A percentile compares a stretch with the other conserved stretches of the same genome.
Conservation (phyloP, 768 basidiomycete species). For the Nidularia pulvinata region DNA sequence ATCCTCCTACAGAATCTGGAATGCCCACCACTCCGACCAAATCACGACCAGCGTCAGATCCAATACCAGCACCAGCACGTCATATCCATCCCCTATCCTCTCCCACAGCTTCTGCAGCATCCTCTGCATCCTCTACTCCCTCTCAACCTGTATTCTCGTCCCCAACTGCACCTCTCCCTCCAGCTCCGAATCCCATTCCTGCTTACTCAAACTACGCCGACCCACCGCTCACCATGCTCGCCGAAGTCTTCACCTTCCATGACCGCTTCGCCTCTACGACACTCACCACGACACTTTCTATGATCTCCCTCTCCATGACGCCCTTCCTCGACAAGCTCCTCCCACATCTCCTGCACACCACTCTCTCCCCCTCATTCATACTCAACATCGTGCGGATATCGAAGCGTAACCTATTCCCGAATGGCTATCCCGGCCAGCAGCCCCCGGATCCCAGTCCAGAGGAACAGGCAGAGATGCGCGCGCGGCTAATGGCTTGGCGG, state of each 20-base stretch:
- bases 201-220: conserved; percentile 31
- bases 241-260: conserved; percentile 46
- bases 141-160: no score
- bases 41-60: no score
- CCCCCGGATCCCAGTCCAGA: conserved; percentile 76
- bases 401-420: conserved; percentile 82
- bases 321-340: conserved; percentile 73
- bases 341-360: conserved; percentile 60
- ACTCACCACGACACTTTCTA: conserved; percentile 40
- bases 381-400: conserved; percentile 51
- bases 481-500: conserved; percentile 35
- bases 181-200: conserved; percentile 3
- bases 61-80: not conserved
- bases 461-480: conserved; percentile 66
- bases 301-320: conserved; percentile 45
- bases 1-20: no score
- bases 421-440: conserved; percentile 80
- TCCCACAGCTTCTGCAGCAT: conserved; percentile 10
- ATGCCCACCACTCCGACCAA: conserved; percentile 5
- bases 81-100: conserved; percentile 2
- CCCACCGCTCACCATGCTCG: conserved; percentile 42
- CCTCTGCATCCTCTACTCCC: conserved; percentile 10
- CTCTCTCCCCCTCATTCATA: conserved; percentile 51
- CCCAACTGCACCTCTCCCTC: no score
- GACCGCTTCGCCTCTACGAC: conserved; percentile 47